Conservation (phyloP, 768 basidiomycete genomes). For the Boletus sp. region DNA sequence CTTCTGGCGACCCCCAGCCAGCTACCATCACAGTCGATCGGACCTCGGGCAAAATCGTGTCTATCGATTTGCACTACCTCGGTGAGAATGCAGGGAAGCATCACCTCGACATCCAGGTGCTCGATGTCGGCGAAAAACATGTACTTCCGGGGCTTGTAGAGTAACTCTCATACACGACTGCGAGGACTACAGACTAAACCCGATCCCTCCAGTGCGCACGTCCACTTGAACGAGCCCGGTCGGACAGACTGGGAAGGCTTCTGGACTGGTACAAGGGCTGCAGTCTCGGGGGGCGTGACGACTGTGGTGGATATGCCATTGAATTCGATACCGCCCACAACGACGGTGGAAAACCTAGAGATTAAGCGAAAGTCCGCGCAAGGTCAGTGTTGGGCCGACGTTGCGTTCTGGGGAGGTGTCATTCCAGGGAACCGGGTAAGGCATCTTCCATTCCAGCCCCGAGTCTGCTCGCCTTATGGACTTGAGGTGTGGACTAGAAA, state of each 20-base stretch:
- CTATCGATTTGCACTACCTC: conserved; percentile 41
- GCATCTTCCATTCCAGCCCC: not conserved
- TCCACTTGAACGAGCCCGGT: conserved; percentile 93
- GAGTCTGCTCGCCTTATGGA: not conserved
- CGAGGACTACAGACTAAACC: not conserved
- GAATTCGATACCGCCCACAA: conserved; percentile 96
- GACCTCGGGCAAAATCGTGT: conserved; percentile 56
- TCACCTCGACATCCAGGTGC: conserved; percentile 35
- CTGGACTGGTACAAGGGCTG: conserved; percentile 86
- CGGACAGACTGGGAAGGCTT: conserved; percentile 96
- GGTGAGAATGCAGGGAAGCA: conserved; percentile 25
- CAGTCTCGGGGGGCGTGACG: conserved; percentile 92
- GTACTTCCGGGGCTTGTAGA: conserved; percentile 82
- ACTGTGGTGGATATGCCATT: conserved; percentile 97
- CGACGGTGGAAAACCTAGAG: conserved; percentile 73
- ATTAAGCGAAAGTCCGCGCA: conserved; percentile 68
- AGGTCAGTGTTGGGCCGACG: conserved; percentile 72
- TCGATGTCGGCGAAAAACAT: conserved; percentile 57
- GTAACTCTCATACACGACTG: conserved; percentile 35
- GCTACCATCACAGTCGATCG: conserved; percentile 66
- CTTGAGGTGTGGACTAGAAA: conserved; percentile 39
- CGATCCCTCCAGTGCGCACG: conserved; percentile 64
- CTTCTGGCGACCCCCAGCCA: conserved; percentile 46
- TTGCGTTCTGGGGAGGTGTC: conserved; percentile 85
- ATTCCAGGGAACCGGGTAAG: conserved; percentile 86